Percentiles rank a stretch among this genome's conserved stretches.
These are phyloP conservation scores for Volvox carteri DNA, from an alignment of 163 green algal species.

Conservation along the genomic window DNA sequence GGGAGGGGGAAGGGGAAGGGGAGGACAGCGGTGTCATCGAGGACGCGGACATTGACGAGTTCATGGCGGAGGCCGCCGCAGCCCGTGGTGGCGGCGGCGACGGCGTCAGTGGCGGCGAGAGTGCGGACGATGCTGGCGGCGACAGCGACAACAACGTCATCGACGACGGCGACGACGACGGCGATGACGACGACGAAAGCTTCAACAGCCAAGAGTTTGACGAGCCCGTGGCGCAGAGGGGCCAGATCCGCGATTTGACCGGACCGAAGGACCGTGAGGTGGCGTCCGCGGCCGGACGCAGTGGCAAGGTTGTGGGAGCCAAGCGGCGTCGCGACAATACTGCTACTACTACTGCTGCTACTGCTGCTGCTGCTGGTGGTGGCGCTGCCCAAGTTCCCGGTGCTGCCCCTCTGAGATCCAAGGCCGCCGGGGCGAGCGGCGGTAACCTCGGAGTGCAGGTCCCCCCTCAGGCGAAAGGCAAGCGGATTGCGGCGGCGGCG, in stretches of 20 bases:
- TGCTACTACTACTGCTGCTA: too few species aligned
- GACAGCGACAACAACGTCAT: neutral
- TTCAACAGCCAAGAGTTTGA: conserved; percentile 52
- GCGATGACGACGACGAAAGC: neutral
- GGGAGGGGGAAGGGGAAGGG: neutral
- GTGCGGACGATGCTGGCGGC: neutral
- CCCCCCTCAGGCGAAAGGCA: neutral
- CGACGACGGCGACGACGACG: neutral
- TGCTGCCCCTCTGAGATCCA: too few species aligned
- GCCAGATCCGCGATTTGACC: too few species aligned
- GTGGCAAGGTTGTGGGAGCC: neutral
- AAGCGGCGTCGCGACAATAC: neutral
- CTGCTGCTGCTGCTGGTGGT: too few species aligned
- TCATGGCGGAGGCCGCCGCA: neutral
- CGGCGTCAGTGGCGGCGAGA: neutral
- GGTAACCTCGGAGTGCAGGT: too few species aligned
- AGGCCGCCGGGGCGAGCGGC: too few species aligned
- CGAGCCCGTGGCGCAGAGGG: neutral
- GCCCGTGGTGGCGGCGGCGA: neutral
- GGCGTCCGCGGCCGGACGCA: too few species aligned
- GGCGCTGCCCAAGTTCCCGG: too few species aligned
- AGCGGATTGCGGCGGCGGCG: neutral
- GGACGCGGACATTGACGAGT: conserved; percentile 21
- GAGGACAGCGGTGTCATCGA: conserved; percentile 63
- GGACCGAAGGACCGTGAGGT: too few species aligned